Base-by-base conservation (phyloP, 2,329 filamentous ascomycete species). In the Pseudocercospora musae region DNA sequence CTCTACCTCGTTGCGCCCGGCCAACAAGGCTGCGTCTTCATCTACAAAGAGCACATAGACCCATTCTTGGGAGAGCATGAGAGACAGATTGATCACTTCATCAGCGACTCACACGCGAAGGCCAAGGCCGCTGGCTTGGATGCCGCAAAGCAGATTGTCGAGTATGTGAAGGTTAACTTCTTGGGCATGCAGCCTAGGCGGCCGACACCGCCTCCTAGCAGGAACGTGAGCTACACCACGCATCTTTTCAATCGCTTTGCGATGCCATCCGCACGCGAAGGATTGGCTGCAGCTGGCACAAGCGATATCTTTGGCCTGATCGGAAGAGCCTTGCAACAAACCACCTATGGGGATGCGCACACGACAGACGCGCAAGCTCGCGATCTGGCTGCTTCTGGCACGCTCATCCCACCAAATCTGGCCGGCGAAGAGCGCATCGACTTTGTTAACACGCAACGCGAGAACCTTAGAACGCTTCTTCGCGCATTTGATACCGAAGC, bases 1-100 rank as follows among this genome's bases (percentile, higher is more conserved):
- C 87, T 95, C 68, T 99, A 97, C 80, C 90, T 99, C 65, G 92
- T 98, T 72, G 87, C 96, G n/a, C 95, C 94, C 0, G 94, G 96
- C 77, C 95, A 92, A n/a, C 94, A 97, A 75, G 95, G 95, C 75
- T 92, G 93, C 61, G 89, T 90, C 64, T 80, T 89, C 71, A 82
- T 98, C 67, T 99, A 98, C 81, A 87, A 92, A 73, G 84, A 87
- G 65, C 87, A 95, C 76, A 82, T 98, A 64, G 89, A 96, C 76
- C 94, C 94, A 0, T 96, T 94, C 80, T 87, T 99, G 55, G 83
- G 87, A 71, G 85, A 92, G 64, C 94, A 99, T 77, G 95, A 98
- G 78, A 77, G 83, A 48, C 87, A 91, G 68, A 98, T 99, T 77
- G 95, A 99, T 73, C 87, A 91, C 65, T 89, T 96, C 73, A 97